Evolutionary conservation across 1,284 basidiomycete species (phyloP).

Genomic region (Papiliotrema fonsecae): DNA sequence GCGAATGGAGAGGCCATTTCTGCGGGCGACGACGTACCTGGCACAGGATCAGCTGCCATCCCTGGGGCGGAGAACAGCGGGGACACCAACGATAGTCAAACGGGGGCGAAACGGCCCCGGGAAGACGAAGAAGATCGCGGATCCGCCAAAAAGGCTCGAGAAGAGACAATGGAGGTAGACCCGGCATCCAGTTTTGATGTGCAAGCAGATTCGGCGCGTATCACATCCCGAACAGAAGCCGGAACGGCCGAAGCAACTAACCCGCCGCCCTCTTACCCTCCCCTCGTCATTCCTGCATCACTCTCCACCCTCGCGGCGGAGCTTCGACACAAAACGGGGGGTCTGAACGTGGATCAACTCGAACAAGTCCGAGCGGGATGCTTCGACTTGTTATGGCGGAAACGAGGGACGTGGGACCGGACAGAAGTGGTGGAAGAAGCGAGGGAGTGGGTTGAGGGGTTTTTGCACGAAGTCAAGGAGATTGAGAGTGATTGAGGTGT

Average conservation of each 20-base stretch:
- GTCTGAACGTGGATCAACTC: conserved; percentile 76
- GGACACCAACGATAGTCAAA: not conserved
- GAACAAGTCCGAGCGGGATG: conserved; percentile 86
- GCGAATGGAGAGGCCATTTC: conserved; percentile 30
- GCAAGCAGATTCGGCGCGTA: not conserved
- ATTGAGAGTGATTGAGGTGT: no score
- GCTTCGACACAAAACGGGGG: conserved; percentile 49
- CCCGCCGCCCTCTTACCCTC: conserved; percentile 26
- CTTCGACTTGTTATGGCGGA: conserved; percentile 74
- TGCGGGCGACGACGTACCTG: no score
- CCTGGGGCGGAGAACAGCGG: no score
- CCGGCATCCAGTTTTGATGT: not conserved
- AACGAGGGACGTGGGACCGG: conserved; percentile 77
- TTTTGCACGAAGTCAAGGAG: conserved; percentile 5
- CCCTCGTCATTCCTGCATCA: conserved; percentile 26
- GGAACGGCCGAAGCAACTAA: conserved; percentile 3
- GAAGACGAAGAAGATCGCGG: conserved; percentile 33
- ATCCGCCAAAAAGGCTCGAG: conserved; percentile 62
- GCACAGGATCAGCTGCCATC: no score
- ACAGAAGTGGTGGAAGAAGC: conserved; percentile 61
- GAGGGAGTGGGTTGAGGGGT: conserved; percentile 21
- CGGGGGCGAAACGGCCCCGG: conserved; percentile 19
- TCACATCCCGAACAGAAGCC: not conserved
- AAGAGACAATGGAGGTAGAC: conserved; percentile 52
- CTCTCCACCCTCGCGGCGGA: conserved; percentile 18